Evolutionary conservation across 805 yeast genomes (phyloP).

Genomic region (Lipomyces kockii): DNA sequence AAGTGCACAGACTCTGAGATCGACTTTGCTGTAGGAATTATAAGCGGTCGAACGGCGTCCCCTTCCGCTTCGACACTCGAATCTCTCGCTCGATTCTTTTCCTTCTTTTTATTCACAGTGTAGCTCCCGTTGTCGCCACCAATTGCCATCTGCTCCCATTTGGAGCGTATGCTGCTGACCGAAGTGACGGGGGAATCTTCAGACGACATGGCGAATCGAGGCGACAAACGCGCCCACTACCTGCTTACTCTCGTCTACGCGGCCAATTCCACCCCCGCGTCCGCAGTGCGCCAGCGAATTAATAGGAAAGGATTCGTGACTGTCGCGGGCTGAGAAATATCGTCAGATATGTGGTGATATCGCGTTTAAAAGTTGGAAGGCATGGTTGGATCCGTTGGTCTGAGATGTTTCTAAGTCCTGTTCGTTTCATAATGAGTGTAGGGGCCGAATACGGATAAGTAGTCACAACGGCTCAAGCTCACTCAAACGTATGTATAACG

Average conservation of each 20-base stretch:
- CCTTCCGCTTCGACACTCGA: not conserved
- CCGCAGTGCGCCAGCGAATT: not conserved
- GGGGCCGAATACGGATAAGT: not conserved
- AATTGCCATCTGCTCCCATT: conserved; percentile 30
- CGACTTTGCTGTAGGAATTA: not conserved
- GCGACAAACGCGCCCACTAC: not conserved
- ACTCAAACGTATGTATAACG: not conserved
- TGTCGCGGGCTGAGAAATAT: not conserved
- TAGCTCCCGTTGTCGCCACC: not conserved
- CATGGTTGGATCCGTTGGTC: not conserved
- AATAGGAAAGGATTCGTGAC: not conserved
- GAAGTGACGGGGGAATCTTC: conserved; percentile 29
- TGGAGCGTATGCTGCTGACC: conserved; percentile 31
- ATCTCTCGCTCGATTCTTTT: not conserved
- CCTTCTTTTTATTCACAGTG: not conserved
- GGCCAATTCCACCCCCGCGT: not conserved
- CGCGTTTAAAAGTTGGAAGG: not conserved
- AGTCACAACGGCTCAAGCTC: not conserved
- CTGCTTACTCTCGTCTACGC: not conserved
- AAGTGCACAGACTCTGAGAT: not conserved
- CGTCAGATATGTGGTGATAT: not conserved
- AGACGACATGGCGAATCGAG: conserved; percentile 18
- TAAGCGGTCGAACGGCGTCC: not conserved
- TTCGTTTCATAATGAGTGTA: not conserved
- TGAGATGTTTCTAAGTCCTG: not conserved